These are phyloP conservation scores for Mortierella hygrophila DNA, from an alignment of 192 early-diverging fungal genomes.

Conservation along the genomic window DNA sequence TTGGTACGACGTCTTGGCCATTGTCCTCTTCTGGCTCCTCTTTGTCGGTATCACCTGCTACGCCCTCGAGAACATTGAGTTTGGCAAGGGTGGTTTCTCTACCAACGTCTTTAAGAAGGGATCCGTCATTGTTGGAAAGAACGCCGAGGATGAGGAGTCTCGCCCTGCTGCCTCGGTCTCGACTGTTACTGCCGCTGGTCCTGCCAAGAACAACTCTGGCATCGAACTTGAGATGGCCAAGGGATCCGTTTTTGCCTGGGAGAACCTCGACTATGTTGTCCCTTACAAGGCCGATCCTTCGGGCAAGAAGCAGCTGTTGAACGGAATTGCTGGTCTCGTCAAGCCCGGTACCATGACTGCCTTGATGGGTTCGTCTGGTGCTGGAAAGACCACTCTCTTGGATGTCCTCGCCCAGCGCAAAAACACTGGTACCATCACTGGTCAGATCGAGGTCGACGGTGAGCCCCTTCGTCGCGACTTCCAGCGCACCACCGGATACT, in stretches of 20 bases:
- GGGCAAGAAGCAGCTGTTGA: constrained; percentile 75
- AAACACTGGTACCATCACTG: constrained; percentile 76
- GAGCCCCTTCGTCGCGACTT: constrained; percentile 67
- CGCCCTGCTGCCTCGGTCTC: constrained; percentile 54
- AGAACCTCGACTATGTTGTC: constrained; percentile 79
- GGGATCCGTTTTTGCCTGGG: constrained; percentile 72
- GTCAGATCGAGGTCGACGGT: constrained; percentile 81
- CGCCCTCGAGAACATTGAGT: constrained; percentile 76
- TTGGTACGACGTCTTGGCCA: constrained; percentile 74
- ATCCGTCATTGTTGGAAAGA: constrained; percentile 35
- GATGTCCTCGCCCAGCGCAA: constrained; percentile 84
- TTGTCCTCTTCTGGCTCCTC: constrained; percentile 61
- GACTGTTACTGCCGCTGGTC: constrained; percentile 38
- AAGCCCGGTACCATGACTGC: constrained; percentile 85
- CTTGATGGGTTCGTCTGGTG: constrained; percentile 83
- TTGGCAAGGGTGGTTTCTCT: constrained; percentile 65
- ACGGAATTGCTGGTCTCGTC: constrained; percentile 73
- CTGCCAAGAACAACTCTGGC: constrained; percentile 39
- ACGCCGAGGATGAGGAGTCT: constrained; percentile 52
- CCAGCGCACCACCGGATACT: constrained; percentile 82
- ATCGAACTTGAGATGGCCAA: constrained; percentile 58
- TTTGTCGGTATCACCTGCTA: constrained; percentile 56
- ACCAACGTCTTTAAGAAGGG: constrained; percentile 65
- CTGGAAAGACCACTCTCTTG: constrained; percentile 84
- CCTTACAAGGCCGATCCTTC: constrained; percentile 66